phyloP scores from a whole-genome alignment of 108 stramenopile genomes.

The Aurantiochytrium sp. region DNA sequence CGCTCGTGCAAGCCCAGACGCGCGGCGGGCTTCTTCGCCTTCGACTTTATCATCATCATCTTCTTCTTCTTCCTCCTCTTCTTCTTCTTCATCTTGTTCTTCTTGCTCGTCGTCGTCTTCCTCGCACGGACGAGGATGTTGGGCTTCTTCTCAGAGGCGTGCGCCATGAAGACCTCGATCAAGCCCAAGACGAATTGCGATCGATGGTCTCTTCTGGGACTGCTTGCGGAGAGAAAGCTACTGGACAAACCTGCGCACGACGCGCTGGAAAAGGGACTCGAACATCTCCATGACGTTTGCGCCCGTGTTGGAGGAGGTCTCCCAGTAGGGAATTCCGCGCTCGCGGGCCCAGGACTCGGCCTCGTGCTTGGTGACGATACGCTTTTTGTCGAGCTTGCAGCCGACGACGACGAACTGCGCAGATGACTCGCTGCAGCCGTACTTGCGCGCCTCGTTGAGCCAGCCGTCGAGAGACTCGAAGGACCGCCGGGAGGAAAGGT shows the following conservation, averaged over 20 bases:
- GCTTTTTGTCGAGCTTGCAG: conserved; percentile 50
- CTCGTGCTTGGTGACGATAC: conserved; percentile 48
- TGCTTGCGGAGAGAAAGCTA: too few relatives aligned
- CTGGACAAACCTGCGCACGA: conserved; percentile 17
- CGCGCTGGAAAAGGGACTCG: conserved; percentile 52
- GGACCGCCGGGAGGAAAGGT: conserved; percentile 51
- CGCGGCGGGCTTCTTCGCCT: too few relatives aligned
- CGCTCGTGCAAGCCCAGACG: too few relatives aligned
- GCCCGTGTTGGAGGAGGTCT: conserved; percentile 65
- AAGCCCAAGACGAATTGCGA: too few relatives aligned
- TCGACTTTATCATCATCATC: too few relatives aligned
- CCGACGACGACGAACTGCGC: conserved; percentile 61
- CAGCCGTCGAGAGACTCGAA: conserved; percentile 64
- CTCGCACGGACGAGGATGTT: too few relatives aligned
- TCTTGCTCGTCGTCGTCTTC: too few relatives aligned
- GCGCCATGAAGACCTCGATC: too few relatives aligned
- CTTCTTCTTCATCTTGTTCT: too few relatives aligned
- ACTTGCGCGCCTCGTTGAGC: conserved; percentile 56
- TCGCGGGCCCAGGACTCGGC: conserved; percentile 55
- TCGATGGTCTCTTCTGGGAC: too few relatives aligned
- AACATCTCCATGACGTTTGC: conserved; percentile 60
- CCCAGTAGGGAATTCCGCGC: conserved; percentile 61
- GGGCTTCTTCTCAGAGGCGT: too few relatives aligned
- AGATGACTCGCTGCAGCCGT: conserved; percentile 45
- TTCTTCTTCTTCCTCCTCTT: too few relatives aligned